These are phyloP conservation scores for Cordyceps farinosa DNA, from an alignment of 2,329 filamentous ascomycete species.

Conservation along the genomic window DNA sequence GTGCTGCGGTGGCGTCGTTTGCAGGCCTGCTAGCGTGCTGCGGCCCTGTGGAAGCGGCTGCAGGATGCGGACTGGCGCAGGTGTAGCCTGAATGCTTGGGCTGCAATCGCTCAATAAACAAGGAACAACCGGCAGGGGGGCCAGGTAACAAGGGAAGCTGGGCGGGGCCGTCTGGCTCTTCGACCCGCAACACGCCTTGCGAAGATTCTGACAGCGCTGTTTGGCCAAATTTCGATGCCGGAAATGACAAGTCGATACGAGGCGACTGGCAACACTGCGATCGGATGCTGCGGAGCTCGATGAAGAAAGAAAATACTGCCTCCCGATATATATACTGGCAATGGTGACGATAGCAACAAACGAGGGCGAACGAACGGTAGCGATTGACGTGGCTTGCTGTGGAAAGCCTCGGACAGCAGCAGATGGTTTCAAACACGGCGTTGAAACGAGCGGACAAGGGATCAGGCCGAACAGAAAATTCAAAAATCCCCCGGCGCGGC, in stretches of 20 bases:
- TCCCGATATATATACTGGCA: background rate
- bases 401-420: background rate
- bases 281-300: constrained; percentile 7
- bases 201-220: background rate
- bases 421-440: constrained; percentile 4
- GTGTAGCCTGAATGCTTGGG: background rate
- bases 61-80: constrained; percentile 4
- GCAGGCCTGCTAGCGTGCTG: constrained; percentile 8
- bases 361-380: background rate
- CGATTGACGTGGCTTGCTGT: background rate
- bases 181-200: constrained; percentile 9
- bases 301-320: background rate
- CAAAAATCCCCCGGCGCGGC: constrained; percentile 2
- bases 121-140: background rate
- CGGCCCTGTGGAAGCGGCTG: background rate
- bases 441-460: background rate
- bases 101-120: background rate
- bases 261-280: background rate
- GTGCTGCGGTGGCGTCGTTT: constrained; percentile 11
- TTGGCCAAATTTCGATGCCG: background rate
- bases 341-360: background rate
- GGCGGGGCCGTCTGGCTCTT: constrained; percentile 4
- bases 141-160: background rate
- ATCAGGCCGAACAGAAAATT: background rate
- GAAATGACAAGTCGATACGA: constrained; percentile 12